Evolutionary conservation across 2,329 filamentous ascomycete genomes (phyloP).

Genomic region (Thelonectria blattea): DNA sequence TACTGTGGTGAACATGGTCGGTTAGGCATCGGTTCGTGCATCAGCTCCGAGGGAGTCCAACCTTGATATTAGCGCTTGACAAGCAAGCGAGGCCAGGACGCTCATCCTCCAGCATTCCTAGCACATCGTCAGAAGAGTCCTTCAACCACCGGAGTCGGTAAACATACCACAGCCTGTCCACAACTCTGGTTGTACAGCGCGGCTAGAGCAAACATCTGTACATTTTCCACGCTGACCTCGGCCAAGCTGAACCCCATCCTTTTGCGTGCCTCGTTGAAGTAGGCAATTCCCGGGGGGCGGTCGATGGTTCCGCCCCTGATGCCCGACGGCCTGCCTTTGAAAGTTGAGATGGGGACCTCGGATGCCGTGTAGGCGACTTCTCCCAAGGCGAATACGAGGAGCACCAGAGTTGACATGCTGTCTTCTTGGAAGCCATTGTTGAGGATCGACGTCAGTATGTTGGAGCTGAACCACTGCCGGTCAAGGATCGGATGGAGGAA

Average conservation of each 20-base stretch:
- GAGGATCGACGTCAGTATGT: slow-evolving; percentile 53
- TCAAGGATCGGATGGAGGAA: slow-evolving; percentile 64
- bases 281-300: slow-evolving; percentile 60
- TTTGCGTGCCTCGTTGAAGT: slow-evolving; percentile 68
- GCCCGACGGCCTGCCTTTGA: slow-evolving; percentile 55
- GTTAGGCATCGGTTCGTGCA: slow-evolving; percentile 2
- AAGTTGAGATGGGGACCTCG: slow-evolving; percentile 51
- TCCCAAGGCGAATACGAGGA: slow-evolving; percentile 65
- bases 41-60: slow-evolving; percentile 33
- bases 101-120: slow-evolving; percentile 68
- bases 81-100: slow-evolving; percentile 61
- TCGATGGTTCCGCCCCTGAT: slow-evolving; percentile 57
- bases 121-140: slow-evolving; percentile 9
- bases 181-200: slow-evolving; percentile 62
- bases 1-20: slow-evolving; percentile 16
- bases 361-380: slow-evolving; percentile 61
- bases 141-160: background rate
- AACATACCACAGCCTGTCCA: slow-evolving; percentile 55
- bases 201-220: slow-evolving; percentile 63
- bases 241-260: slow-evolving; percentile 64
- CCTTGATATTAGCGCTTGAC: slow-evolving; percentile 62
- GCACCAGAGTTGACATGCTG: slow-evolving; percentile 56
- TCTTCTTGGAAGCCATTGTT: slow-evolving; percentile 54
- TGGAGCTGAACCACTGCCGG: slow-evolving; percentile 58
- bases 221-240: slow-evolving; percentile 62